These are phyloP conservation scores for Endocalyx cinctus DNA, from an alignment of 2,329 filamentous ascomycete genomes.

Conservation along the genomic window DNA sequence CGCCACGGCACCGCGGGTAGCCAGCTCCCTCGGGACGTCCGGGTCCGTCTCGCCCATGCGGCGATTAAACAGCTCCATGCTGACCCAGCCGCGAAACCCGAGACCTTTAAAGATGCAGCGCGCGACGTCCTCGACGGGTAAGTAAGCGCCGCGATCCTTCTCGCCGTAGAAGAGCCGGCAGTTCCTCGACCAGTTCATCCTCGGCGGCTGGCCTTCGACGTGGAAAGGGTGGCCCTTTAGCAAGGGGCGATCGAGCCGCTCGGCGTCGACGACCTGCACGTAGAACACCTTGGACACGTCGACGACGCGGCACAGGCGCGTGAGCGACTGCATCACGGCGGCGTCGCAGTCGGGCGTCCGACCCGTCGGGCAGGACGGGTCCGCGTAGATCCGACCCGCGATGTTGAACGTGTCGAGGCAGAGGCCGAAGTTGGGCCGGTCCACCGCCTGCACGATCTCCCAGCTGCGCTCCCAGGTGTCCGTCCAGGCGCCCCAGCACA, in stretches of 20 bases:
- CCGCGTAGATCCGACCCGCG: slow-evolving; percentile 64
- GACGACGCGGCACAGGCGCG: slow-evolving; percentile 47
- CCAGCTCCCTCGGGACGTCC: slow-evolving; percentile 44
- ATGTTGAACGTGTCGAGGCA: slow-evolving; percentile 80
- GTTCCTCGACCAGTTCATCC: slow-evolving; percentile 78
- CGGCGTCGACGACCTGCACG: slow-evolving; percentile 72
- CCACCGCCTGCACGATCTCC: slow-evolving; percentile 61
- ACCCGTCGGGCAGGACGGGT: slow-evolving; percentile 53
- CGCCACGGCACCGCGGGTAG: slow-evolving; percentile 23
- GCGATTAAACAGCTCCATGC: slow-evolving; percentile 65
- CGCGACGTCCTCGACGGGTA: slow-evolving; percentile 60
- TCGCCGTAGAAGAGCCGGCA: slow-evolving; percentile 69
- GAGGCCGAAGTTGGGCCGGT: slow-evolving; percentile 68
- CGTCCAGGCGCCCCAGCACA: slow-evolving; percentile 67
- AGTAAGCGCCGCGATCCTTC: slow-evolving; percentile 57
- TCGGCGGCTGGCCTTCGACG: slow-evolving; percentile 49
- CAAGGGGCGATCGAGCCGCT: slow-evolving; percentile 56
- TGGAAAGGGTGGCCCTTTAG: slow-evolving; percentile 53
- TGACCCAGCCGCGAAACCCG: slow-evolving; percentile 65
- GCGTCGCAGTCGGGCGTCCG: slow-evolving; percentile 50
- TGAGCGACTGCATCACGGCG: slow-evolving; percentile 50
- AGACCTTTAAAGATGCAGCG: slow-evolving; percentile 58
- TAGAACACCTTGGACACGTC: slow-evolving; percentile 67
- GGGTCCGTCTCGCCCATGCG: slow-evolving; percentile 50
- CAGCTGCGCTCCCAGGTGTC: slow-evolving; percentile 70